These are phyloP conservation scores for Alternaria triticina DNA, from an alignment of 2,329 filamentous ascomycete genomes.

Conservation along the genomic window DNA sequence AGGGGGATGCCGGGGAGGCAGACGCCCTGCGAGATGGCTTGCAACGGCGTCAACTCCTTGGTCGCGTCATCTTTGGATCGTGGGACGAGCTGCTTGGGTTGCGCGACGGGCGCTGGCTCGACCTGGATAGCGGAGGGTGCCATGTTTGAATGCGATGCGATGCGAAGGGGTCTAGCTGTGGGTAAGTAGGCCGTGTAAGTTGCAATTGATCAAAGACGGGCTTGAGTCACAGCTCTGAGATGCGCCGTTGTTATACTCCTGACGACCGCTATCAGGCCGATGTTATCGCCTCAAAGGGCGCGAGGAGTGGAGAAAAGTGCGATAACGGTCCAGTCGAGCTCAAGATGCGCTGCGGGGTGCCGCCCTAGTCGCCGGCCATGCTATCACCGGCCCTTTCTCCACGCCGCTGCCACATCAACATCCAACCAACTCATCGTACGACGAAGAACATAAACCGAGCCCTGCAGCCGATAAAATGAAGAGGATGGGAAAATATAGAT, in stretches of 20 bases:
- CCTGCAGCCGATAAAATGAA: not conserved
- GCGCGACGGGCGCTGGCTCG: slow-evolving; percentile 11
- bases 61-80: slow-evolving; percentile 27
- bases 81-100: slow-evolving; percentile 27
- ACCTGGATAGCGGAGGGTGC: slow-evolving; percentile 38
- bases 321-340: not conserved
- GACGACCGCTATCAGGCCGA: not conserved
- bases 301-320: not conserved
- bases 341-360: not conserved
- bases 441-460: not conserved
- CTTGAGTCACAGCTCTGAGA: not conserved
- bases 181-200: not conserved
- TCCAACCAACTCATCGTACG: not conserved
- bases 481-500: no score
- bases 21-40: slow-evolving; percentile 56
- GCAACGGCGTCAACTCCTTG: slow-evolving; percentile 42
- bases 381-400: not conserved
- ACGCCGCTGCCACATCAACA: not conserved
- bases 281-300: not conserved
- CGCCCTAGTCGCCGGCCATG: not conserved
- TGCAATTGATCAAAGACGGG: not conserved
- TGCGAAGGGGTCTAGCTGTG: not conserved
- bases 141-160: slow-evolving; percentile 22
- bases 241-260: not conserved
- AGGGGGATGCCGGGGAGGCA: slow-evolving; percentile 62